Percentiles rank a stretch among this genome's conserved stretches.
phyloP scores from a whole-genome alignment of 176 grass and related monocot genomes.

The Triticum dicoccoides region DNA sequence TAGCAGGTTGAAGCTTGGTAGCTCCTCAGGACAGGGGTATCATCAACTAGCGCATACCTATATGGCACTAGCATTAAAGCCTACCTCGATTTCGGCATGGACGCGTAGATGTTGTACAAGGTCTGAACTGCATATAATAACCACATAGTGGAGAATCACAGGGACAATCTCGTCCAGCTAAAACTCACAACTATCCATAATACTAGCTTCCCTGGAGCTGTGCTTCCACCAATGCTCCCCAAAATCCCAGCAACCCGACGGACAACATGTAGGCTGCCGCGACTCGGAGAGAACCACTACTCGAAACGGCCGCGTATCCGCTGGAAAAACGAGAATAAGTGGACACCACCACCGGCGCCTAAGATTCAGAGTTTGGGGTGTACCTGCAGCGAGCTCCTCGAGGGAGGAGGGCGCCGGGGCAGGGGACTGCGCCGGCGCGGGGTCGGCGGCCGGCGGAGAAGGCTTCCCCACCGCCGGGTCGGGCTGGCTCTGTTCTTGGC shows the following conservation, averaged over 20 bases:
- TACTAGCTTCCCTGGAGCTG: not conserved
- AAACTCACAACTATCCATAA: not conserved
- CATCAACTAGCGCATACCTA: not conserved
- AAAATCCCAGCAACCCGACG: slow-evolving; percentile 10
- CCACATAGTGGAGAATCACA: not conserved
- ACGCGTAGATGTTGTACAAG: not conserved
- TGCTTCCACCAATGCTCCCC: slow-evolving; percentile 10
- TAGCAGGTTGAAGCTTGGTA: not conserved
- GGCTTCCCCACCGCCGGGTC: not conserved
- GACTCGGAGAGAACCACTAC: not conserved
- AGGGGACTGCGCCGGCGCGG: slow-evolving; percentile 26
- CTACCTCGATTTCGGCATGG: not conserved
- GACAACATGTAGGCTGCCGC: too few species aligned
- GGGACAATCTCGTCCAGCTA: not conserved
- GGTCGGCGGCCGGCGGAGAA: slow-evolving; percentile 10
- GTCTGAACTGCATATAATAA: not conserved
- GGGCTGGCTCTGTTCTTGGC: slow-evolving; percentile 32
- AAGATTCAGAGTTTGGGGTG: not conserved
- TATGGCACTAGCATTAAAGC: not conserved
- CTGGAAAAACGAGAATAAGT: not conserved
- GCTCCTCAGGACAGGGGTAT: not conserved
- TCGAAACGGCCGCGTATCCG: not conserved
- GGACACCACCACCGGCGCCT: not conserved
- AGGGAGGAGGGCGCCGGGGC: slow-evolving; percentile 29
- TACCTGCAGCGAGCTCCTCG: slow-evolving; percentile 58